Evolutionary conservation across 371 early-diverging fungal genomes (phyloP), one percentile per base, ranked within the genome.

Genomic region (Circinella minor): DNA sequence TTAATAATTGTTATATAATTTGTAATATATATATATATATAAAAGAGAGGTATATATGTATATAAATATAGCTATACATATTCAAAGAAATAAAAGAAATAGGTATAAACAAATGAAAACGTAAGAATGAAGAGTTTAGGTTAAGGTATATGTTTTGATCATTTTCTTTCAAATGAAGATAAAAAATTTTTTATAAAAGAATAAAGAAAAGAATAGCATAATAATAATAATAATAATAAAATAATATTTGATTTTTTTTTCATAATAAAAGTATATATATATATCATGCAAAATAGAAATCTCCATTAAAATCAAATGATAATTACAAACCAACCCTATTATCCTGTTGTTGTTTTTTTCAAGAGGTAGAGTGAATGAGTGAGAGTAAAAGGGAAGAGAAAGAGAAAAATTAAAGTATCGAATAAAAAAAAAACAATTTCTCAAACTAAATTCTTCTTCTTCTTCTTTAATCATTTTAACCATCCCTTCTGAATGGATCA

Each of bases 401-500:
- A 27, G 27, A 27, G 2, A 27, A 27, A 27, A 27, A 27, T 27
- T 27, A 27, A 27, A 3, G 47, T 47, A 1, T 15, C 51, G 6
- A 13, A 7, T 15, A 57, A 34, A 34, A 57, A 7, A 18, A 34
- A 57, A 34, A 18, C 6, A 18, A 14, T 1, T 9, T 3, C 13
- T 63, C 27, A 15, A 27, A 27, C 27, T 2, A 27, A 27, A 27
- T 27, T 27, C 27, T 27, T 27, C 27, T 27, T 27, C 27, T 27
- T 27, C 27, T 27, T 27, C 27, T 27, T 27, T 27, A 27, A 27
- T 27, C 27, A 27, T 27, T 27, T 74, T 68, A 69, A 65, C 67
- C 67, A 20, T 76, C 74, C 63, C 74, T 59, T 62, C 75, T 73
- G 66, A 71, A 74, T 48, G 74, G 68, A 70, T 70, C 71, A 71